Base-by-base conservation (phyloP, 371 early-diverging fungal species). In the Basidiobolus heterosporus region DNA sequence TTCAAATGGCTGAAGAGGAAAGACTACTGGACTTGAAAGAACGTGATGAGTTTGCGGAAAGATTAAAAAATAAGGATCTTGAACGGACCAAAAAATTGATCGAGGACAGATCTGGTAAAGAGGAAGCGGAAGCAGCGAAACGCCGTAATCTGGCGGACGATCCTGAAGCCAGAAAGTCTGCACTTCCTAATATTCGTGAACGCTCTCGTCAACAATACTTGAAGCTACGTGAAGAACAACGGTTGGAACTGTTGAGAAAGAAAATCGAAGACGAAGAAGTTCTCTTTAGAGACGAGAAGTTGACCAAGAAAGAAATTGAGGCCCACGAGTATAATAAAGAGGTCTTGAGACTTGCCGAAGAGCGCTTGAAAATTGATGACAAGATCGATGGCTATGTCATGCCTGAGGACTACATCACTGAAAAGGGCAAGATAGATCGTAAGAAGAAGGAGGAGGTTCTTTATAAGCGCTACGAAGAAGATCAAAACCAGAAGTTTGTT, bases 391-490 rank as follows among this genome's bases (percentile, higher is more conserved):
- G 79, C 8, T 98, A 95, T 52, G 61, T 66, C 39, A 85, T 98
- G 85, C 96, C 96, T 1, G 95, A 95, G 54, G 84, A 81, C 64
- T 77, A 66, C 42, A 61, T 64, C 17, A 46, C 51, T 24, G 94
- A 93, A 53, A 88, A 92, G 61, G 95, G 94, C 43, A 88, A 91
- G 53, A 78, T 93, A 38, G 91, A 94, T 55, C 75, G 76, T 36
- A 88, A 93, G 50, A 88, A 85, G 65, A 87, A 88, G 53, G 87
- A 90, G 44, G 70, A 74, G 7, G 88, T 80, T 1, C 62, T 95
- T 11, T 90, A 88, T 59, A 66, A 70, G 52, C 73, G 98, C 15
- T 95, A 97, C 57, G 78, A 90, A 60, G 90, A 93, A 24, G 69
- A 64, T 20, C 61, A 59, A 15, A 66, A 67, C 21, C 74, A 73